A percentile compares a stretch with the other conserved stretches of the same genome.
phyloP scores from a whole-genome alignment of 257 asterid genomes.

The Nicotiana otophora region DNA sequence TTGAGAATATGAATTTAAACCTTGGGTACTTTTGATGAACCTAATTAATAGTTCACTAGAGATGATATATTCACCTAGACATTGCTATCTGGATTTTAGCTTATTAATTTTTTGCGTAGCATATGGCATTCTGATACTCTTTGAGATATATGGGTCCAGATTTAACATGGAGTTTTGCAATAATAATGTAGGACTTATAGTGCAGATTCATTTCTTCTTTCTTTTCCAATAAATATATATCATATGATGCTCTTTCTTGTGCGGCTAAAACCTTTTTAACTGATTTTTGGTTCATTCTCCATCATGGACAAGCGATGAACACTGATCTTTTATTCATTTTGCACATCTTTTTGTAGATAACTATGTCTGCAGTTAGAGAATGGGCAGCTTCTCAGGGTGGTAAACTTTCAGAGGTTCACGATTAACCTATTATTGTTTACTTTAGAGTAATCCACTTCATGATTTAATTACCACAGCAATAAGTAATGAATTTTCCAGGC shows the following conservation, averaged over 20 bases:
- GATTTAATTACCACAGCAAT: background rate
- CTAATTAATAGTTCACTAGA: background rate
- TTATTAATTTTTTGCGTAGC: background rate
- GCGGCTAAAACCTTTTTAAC: background rate
- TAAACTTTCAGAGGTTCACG: constrained; percentile 74
- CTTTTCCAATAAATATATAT: background rate
- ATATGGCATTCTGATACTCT: background rate
- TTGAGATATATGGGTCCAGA: background rate
- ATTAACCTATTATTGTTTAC: background rate
- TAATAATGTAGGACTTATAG: too few species aligned
- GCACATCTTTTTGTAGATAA: constrained; percentile 50
- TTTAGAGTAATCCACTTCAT: background rate
- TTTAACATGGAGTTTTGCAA: background rate
- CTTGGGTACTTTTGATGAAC: background rate
- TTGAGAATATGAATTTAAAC: background rate
- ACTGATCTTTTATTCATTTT: background rate
- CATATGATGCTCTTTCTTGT: background rate
- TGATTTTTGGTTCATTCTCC: background rate
- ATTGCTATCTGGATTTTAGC: background rate
- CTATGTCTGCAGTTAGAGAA: constrained; percentile 99
- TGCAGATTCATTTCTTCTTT: too few species aligned
- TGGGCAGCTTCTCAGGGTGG: constrained; percentile 98
- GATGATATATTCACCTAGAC: background rate
- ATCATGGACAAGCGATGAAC: background rate
- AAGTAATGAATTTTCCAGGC: constrained; percentile 48